phyloP scores from a whole-genome alignment of 2,329 filamentous ascomycete genomes.

The Penicillium decumbens region DNA sequence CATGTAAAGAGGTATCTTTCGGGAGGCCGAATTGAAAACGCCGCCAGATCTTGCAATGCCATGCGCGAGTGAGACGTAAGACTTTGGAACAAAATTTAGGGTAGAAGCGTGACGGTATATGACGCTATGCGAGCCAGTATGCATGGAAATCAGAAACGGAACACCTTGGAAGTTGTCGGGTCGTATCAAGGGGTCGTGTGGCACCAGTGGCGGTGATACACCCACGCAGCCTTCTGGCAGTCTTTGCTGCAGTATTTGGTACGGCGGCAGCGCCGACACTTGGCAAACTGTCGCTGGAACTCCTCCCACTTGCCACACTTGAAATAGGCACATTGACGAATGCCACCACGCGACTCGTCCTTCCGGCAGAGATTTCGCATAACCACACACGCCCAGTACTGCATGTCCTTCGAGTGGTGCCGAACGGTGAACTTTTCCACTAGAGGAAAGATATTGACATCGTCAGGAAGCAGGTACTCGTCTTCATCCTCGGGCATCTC shows the following conservation, averaged over 20 bases:
- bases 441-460: conserved; percentile 96
- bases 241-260: conserved; percentile 99
- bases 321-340: conserved; percentile 95
- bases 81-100: conserved; percentile 26
- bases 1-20: conserved; percentile 38
- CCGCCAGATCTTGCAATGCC: conserved; percentile 37
- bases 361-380: conserved; percentile 99
- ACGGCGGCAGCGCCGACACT: conserved; percentile 89
- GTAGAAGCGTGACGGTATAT: conserved; percentile 25
- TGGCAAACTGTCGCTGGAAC: conserved; percentile 92
- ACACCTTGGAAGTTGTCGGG: conserved; percentile 24
- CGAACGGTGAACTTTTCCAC: conserved; percentile 98
- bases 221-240: conserved; percentile 98
- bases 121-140: conserved; percentile 38
- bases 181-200: conserved; percentile 42
- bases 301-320: conserved; percentile 98
- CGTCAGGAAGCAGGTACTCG: conserved; percentile 86
- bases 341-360: conserved; percentile 89
- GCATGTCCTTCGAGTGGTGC: conserved; percentile 94
- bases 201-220: conserved; percentile 97
- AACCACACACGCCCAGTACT: conserved; percentile 98
- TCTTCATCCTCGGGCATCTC: conserved; percentile 59
- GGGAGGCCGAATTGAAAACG: conserved; percentile 32
- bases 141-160: conserved; percentile 31
- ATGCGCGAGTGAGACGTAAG: conserved; percentile 31